Evolutionary conservation across 1,284 basidiomycete species (phyloP), one percentile per base, ranked within the genome.

Genomic region (Trametes pubescens): DNA sequence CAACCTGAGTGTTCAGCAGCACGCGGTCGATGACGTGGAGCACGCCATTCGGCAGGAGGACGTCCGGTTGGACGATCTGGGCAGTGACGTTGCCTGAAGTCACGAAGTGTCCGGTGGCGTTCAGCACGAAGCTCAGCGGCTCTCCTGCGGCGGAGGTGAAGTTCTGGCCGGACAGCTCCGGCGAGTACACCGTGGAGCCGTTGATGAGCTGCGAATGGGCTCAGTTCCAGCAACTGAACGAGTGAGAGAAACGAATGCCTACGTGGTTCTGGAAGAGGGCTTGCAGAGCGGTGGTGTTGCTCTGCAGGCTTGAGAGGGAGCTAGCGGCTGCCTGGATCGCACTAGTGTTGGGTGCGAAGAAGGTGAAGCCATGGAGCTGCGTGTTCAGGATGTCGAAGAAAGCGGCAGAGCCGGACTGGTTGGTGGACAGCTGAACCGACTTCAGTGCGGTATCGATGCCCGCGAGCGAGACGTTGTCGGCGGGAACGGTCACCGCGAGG

Each of bases 41-140:
- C 26, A 94, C 92, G 62, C 92, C 92, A 69, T 93, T 93, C 34
- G 81, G 74, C 29, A 86, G 76, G 68, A 94, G 79, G 9, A 93
- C 80, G 73, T 94, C 90, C 26, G 86, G 77, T 58, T 81, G 79
- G 26, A 90, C 73, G 71, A 94, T 87, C 66, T 77, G 77, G 10
- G 88, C 89, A 18, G 82, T 83, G 10, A 82, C 77, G 43, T 83
- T 83, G 32, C 83, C 84, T 13, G 78, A 81, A 24, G 77, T 82
- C 61, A 94, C 85, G 73, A 80, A 93, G 0, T 81, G 77, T 2
- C 92, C 92, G 0, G 86, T 84, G 0, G 78, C 77, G 75, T 93
- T 93, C 65, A 80, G 75, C 16, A 71, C 71, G 74, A 91, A 87
- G 0, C 70, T 77, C 67, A 90, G 79, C 1, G 79, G 67, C 70